Evolutionary conservation across 73 alveolate species (phyloP).

Genomic region (Diophrys sp.): DNA sequence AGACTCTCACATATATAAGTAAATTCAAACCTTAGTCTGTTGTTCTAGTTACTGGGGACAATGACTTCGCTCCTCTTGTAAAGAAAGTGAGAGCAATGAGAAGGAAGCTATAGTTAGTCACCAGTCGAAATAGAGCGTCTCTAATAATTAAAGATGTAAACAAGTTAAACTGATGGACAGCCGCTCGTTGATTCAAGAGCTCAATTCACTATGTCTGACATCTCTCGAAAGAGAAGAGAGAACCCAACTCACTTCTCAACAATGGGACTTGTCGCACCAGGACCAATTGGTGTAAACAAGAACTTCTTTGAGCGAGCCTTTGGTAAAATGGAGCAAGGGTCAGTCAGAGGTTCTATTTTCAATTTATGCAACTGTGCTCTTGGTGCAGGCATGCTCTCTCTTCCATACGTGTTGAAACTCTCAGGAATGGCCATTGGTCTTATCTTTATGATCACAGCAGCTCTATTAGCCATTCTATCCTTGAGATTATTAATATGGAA

Average conservation of each 20-base stretch:
- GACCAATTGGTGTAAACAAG: background rate
- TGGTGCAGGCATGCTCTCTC: slow-evolving; percentile 77
- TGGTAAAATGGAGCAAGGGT: slow-evolving; percentile 49
- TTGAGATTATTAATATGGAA: slow-evolving; percentile 21
- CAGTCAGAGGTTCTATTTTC: slow-evolving; percentile 69
- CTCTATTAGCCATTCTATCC: slow-evolving; percentile 23
- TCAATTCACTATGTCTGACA: too few relatives aligned
- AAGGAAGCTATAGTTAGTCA: too few relatives aligned
- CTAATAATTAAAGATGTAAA: too few relatives aligned
- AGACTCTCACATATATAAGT: too few relatives aligned
- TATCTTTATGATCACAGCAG: slow-evolving; percentile 31
- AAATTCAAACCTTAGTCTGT: too few relatives aligned
- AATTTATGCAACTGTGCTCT: slow-evolving; percentile 65
- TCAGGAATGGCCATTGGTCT: slow-evolving; percentile 62
- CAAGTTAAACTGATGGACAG: too few relatives aligned
- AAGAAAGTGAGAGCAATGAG: too few relatives aligned
- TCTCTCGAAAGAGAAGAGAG: background rate
- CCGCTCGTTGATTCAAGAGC: too few relatives aligned
- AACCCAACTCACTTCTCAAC: background rate
- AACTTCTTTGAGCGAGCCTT: slow-evolving; percentile 36
- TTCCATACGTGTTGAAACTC: slow-evolving; percentile 58
- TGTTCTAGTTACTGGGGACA: too few relatives aligned
- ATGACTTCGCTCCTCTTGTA: too few relatives aligned
- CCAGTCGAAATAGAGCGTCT: too few relatives aligned
- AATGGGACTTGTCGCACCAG: background rate